Base-by-base conservation (phyloP, 2,329 filamentous ascomycete species). In the Bipolaris bicolor region DNA sequence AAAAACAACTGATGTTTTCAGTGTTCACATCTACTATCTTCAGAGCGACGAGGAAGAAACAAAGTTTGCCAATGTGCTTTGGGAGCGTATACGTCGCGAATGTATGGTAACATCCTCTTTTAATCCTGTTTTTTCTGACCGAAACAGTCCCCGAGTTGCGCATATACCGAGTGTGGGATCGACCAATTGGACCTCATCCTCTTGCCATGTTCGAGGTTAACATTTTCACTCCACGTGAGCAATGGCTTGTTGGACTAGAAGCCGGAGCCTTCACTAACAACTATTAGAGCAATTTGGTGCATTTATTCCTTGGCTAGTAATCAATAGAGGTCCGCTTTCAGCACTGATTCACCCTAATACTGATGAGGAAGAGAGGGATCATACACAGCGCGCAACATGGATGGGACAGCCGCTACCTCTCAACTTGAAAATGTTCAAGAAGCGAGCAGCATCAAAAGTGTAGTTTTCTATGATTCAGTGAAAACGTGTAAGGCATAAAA, bases 191-290 rank as follows among this genome's bases (percentile, higher is more conserved):
- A 0, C 92, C 92, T 0, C 92, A 97, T 74, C 88, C 90, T 0
- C 76, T 92, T 0, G 90, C 88, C 50, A 97, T 96, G 92, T 97
- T 97, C 68, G 93, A 97, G 77, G 91, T 97, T 44, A 96, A 96
- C 66, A 44, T 97, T 18, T 91, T 94, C 74, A 92, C 88, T 0
- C 93, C 92, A 0, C 73, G 74, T 74, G 34, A 13, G 52, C 36
- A 7, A 7, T 1, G 6, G 5, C 15, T 29, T 7, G 13, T 7
- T 16, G 2, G 16, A 31, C 7, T 22, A 15, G 13, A 24, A 26
- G 3, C 22, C 5, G 22, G 7, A 43, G n/a, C 13, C n/a, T 44
- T 16, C 2, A 10, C 44, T 56, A 22, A 65, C 22, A 44, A 16
- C 13, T 22, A 20, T 22, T 26, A 73, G 88, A 86, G 3, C 90